Evolutionary conservation across 2,329 filamentous ascomycete species (phyloP).

Genomic region (Aspergillus sclerotialis): DNA sequence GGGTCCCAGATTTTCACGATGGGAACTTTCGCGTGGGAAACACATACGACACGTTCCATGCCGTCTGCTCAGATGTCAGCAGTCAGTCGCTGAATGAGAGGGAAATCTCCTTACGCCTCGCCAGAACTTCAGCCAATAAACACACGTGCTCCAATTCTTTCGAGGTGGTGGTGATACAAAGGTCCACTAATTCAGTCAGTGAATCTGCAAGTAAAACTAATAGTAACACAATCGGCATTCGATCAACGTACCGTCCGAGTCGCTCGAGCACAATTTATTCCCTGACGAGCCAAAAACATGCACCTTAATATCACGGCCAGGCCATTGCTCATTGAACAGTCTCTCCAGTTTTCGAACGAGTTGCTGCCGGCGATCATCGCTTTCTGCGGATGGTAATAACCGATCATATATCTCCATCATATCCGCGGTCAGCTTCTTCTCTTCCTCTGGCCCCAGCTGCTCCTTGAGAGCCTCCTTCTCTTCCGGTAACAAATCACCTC

Average conservation of each 20-base stretch:
- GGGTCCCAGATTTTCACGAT: slow-evolving; percentile 99
- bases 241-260: slow-evolving; percentile 81
- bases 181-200: slow-evolving; percentile 61
- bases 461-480: slow-evolving; percentile 63
- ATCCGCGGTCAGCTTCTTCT: slow-evolving; percentile 67
- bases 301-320: slow-evolving; percentile 79
- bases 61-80: slow-evolving; percentile 55
- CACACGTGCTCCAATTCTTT: slow-evolving; percentile 85
- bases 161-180: slow-evolving; percentile 91
- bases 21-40: slow-evolving; percentile 89
- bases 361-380: slow-evolving; percentile 65
- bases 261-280: slow-evolving; percentile 87
- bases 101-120: slow-evolving; percentile 60
- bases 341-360: slow-evolving; percentile 83
- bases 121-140: slow-evolving; percentile 77
- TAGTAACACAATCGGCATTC: too few species aligned
- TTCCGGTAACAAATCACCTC: slow-evolving; percentile 69
- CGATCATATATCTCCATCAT: slow-evolving; percentile 79
- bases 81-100: slow-evolving; percentile 2
- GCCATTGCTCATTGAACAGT: slow-evolving; percentile 86
- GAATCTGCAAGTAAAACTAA: too few species aligned
- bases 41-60: slow-evolving; percentile 94
- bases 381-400: slow-evolving; percentile 73
- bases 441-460: slow-evolving; percentile 64
- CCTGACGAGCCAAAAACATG: slow-evolving; percentile 97